phyloP scores from a whole-genome alignment of 2,329 filamentous ascomycete genomes.

The Hymenoscyphus infarciens region DNA sequence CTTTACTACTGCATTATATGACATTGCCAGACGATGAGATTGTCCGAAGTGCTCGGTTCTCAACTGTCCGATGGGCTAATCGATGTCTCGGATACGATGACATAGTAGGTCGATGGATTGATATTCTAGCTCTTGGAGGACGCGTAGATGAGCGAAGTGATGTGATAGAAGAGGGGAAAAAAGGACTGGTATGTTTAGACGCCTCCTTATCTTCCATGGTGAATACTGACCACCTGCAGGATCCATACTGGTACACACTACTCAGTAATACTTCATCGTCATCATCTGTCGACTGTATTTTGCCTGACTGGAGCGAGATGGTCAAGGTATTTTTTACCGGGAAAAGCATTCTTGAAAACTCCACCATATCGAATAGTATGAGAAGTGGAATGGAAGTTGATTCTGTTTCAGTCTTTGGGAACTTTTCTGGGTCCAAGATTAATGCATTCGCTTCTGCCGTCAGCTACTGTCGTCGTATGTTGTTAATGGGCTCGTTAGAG shows the following conservation, averaged over 20 bases:
- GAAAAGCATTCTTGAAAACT: slow-evolving; percentile 34
- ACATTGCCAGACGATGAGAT: slow-evolving; percentile 47
- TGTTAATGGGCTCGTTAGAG: slow-evolving; percentile 51
- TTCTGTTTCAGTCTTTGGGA: slow-evolving; percentile 37
- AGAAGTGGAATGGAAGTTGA: slow-evolving; percentile 41
- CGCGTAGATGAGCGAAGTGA: slow-evolving; percentile 69
- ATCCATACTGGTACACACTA: slow-evolving; percentile 66
- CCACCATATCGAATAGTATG: slow-evolving; percentile 32
- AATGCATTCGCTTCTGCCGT: slow-evolving; percentile 66
- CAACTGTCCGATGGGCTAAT: slow-evolving; percentile 85
- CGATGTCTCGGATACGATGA: slow-evolving; percentile 79
- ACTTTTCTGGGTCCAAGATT: slow-evolving; percentile 41
- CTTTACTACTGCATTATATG: slow-evolving; percentile 68
- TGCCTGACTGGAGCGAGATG: slow-evolving; percentile 53
- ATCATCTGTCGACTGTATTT: slow-evolving; percentile 38
- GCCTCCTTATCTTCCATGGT: slow-evolving; percentile 27
- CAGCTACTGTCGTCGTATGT: slow-evolving; percentile 61
- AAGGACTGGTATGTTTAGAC: slow-evolving; percentile 72
- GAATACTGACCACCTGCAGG: slow-evolving; percentile 24
- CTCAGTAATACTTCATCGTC: slow-evolving; percentile 48
- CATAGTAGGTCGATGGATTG: slow-evolving; percentile 78
- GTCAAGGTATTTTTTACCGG: slow-evolving; percentile 47
- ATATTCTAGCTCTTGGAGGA: slow-evolving; percentile 75
- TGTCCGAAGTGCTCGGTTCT: slow-evolving; percentile 73
- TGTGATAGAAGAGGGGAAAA: slow-evolving; percentile 82